Conservation (phyloP, 345 rosid species). For the Eutrema heterophyllum region DNA sequence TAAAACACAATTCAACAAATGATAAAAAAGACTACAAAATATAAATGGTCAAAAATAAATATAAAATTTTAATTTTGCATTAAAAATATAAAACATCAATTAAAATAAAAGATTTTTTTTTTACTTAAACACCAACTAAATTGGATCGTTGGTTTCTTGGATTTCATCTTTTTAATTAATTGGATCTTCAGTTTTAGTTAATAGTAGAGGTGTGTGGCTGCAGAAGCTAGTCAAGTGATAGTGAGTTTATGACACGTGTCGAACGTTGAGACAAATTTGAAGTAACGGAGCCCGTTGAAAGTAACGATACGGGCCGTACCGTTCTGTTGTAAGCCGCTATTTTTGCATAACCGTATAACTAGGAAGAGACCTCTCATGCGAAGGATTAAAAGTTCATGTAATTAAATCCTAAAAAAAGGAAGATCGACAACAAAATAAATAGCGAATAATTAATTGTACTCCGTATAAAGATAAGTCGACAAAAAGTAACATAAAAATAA, state of each 20-base stretch:
- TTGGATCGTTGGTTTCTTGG: background rate
- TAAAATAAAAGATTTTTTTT: too few relatives aligned
- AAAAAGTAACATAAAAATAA: background rate
- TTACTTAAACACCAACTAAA: too few relatives aligned
- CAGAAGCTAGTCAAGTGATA: constrained; percentile 3
- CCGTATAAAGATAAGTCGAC: background rate
- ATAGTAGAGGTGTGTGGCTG: background rate
- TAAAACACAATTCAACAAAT: too few relatives aligned
- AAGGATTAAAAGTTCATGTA: constrained; percentile 5
- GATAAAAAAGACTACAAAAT: too few relatives aligned
- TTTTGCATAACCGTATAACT: constrained; percentile 4
- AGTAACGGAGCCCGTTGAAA: constrained; percentile 22
- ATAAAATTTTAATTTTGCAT: too few relatives aligned
- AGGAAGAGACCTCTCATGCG: constrained; percentile 32
- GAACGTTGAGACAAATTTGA: background rate
- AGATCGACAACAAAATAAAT: background rate
- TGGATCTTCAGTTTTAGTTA: background rate
- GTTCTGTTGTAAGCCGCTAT: constrained; percentile 27
- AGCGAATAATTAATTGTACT: too few relatives aligned
- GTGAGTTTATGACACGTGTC: background rate
- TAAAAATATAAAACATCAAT: too few relatives aligned
- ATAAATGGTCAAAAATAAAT: too few relatives aligned
- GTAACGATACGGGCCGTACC: constrained; percentile 12
- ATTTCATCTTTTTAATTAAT: background rate
- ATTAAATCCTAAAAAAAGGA: constrained; percentile 3